Base-by-base conservation (phyloP, 2,329 filamentous ascomycete species). In the Albophoma yamanashiensis region DNA sequence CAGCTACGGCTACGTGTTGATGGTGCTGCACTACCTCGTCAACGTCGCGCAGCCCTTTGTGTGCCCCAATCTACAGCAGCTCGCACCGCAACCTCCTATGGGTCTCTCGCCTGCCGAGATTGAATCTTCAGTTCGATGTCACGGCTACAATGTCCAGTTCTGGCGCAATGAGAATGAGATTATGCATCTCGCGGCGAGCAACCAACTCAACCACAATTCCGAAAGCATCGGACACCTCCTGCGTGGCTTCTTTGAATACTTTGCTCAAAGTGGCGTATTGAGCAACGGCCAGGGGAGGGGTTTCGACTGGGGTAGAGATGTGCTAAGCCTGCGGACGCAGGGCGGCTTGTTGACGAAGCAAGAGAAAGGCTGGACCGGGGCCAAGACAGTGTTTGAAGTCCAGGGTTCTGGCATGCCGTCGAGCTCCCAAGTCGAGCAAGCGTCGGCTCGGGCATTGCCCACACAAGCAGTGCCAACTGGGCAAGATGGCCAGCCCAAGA, bases 21-120 rank as follows among this genome's bases (percentile, higher is more conserved):
- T 97, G 92, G 86, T 95, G 5, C 77, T 96, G 20, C 92, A 97
- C 73, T 96, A 93, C 69, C 82, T 96, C 36, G 85, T 94, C 68
- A 96, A 96, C 66, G 73, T 96, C 58, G 89, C 83, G 1, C 79
- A 84, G 56, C 92, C 92, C 0, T 91, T 91, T 59, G 89, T 97
- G 22, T 86, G 91, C 61, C 91, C 89, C 0, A 96, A 97, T 68
- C 79, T 97, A 2, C 91, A 95, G 69, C 74, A 79, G 59, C 77
- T 81, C 65, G 80, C 74, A 42, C 78, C 75, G 12, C 75, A 72
- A 11, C 76, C 76, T 14, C 74, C 74, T 45, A 69, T 69, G 17
- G 67, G 72, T 31, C 61, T 65, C 40, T 64, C 64, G 3, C 60
- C 64, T n/a, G 53, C 62, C 39, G 65, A 69, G 40, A 52, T 65